Evolutionary conservation across 179 eudicot species (phyloP), one percentile per base, ranked within the genome.

Genomic region (Pouteria campechiana): DNA sequence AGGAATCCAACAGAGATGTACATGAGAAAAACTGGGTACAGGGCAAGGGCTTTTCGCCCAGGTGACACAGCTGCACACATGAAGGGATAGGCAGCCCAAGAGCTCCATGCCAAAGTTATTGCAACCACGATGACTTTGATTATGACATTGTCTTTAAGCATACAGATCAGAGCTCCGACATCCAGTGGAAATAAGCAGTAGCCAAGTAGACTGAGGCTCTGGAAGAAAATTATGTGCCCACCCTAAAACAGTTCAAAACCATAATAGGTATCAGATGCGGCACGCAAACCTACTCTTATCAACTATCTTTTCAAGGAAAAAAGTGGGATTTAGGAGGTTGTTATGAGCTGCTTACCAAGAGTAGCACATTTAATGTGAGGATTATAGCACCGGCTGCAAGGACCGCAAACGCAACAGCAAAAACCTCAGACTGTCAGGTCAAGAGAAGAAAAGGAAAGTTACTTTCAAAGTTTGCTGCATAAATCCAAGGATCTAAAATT

Each of bases 21-120:
- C 97, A 89, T 89, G 50, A 89, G 95, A 33, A 85, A 62, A 29
- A 89, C 97, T 3, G 97, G 97, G 57, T 85, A 89, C 32, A 89
- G 90, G 0, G 97, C 97, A 6, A 89, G 83, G 7, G 97, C 97
- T 73, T 89, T 89, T 73, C 97, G 76, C 53, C 83, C 68, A 1
- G 95, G 97, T 48, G 72, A 79, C n/a, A 89, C 97, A 3, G 97
- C 97, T 0, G 75, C 76, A 54, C 97, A 85, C 89, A 86, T 89
- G 70, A 89, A 89, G 5, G 97, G 97, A 63, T 89, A 89, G 3
- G 97, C 97, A 21, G 97, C 93, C 97, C 97, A 89, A 12, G 93
- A 85, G 63, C 97, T 89, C 97, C 97, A 89, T 1, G 83, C 85
- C 66, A 89, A 63, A 16, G 95, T 72, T 45, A 89, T 73, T 29